Conservation (phyloP, 306 rosid species). For the Lathyrus aphaca region DNA sequence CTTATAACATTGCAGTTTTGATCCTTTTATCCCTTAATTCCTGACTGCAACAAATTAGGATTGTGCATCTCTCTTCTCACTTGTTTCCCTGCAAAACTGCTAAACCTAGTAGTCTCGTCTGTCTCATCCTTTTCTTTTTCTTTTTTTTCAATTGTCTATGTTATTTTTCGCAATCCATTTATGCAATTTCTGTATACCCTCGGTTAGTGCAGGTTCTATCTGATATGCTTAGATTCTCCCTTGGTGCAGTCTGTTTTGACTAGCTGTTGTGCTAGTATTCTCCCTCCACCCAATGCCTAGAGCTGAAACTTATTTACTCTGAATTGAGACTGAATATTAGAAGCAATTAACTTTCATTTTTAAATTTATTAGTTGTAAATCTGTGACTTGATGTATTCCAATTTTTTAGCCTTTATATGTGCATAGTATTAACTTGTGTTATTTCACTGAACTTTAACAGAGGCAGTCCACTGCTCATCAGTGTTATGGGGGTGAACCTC, state of each 20-base stretch:
- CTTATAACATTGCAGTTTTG: conserved; percentile 4
- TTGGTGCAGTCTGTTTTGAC: neutral
- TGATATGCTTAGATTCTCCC: neutral
- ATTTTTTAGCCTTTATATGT: neutral
- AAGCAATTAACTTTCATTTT: neutral
- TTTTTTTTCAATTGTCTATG: no score
- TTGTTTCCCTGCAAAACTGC: neutral
- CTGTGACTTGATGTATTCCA: neutral
- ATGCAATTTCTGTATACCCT: neutral
- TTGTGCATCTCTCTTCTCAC: neutral
- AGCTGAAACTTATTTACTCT: neutral
- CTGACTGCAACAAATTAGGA: neutral
- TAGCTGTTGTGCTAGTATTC: neutral
- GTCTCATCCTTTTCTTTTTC: neutral
- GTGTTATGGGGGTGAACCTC: neutral
- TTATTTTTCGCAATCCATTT: neutral
- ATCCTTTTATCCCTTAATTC: neutral
- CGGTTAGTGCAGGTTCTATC: neutral
- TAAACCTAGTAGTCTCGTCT: neutral
- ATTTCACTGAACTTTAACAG: neutral
- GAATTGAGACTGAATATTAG: neutral
- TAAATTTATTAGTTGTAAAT: neutral
- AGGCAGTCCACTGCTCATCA: neutral
- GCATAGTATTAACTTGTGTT: neutral
- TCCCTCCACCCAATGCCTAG: neutral